phyloP scores from a whole-genome alignment of 306 rosid species.

The Carpinus viminea region DNA sequence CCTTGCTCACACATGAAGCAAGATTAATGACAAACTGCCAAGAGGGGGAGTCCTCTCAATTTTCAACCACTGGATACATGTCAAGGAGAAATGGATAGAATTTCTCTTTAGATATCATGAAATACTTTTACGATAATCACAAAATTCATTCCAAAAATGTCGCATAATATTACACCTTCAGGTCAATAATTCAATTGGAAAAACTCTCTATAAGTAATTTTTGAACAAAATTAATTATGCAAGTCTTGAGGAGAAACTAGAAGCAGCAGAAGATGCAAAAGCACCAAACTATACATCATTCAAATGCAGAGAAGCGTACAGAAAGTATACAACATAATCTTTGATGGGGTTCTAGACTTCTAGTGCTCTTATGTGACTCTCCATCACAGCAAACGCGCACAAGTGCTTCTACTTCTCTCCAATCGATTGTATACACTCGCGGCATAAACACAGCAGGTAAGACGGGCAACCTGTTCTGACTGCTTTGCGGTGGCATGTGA shows the following conservation, averaged over 20 bases:
- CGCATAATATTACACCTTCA: background rate
- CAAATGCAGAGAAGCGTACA: background rate
- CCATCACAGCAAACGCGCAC: conserved; percentile 1
- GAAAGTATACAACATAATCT: background rate
- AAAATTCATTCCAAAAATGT: background rate
- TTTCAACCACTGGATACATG: too few species aligned
- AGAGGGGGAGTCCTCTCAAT: too few species aligned
- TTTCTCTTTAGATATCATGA: background rate
- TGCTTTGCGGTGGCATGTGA: conserved; percentile 18
- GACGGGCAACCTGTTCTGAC: background rate
- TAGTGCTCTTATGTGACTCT: conserved; percentile 1
- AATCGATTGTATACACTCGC: background rate
- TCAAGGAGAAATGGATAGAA: background rate
- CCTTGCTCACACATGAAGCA: background rate
- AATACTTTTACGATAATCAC: background rate
- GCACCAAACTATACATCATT: background rate
- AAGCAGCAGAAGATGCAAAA: background rate
- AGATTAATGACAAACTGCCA: background rate
- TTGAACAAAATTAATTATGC: background rate
- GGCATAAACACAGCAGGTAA: background rate
- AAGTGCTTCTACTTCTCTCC: background rate
- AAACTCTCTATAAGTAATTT: background rate
- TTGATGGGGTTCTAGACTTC: background rate
- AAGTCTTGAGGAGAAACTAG: background rate
- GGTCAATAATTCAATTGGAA: background rate